phyloP scores from a whole-genome alignment of 2,329 filamentous ascomycete genomes.

The Xylariomycetidae sp. region DNA sequence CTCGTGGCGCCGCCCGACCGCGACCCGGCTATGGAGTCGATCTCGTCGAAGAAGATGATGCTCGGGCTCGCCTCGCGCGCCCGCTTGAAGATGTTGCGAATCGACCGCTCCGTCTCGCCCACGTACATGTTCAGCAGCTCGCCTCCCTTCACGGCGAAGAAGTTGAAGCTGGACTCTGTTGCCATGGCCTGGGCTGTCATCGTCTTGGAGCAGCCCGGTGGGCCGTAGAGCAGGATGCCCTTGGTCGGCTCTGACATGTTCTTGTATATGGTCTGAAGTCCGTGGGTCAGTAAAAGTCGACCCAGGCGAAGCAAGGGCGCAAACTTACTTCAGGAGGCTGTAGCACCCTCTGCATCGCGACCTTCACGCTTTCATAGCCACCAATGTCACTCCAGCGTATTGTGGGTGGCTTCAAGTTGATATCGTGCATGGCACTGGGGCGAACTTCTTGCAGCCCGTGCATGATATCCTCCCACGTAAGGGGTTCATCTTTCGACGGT shows the following conservation, averaged over 20 bases:
- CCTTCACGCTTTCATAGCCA: constrained; percentile 74
- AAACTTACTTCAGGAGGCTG: constrained; percentile 26
- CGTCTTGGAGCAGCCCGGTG: constrained; percentile 92
- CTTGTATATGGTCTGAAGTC: no score
- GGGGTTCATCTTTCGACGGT: constrained; percentile 11
- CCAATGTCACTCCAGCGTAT: constrained; percentile 86
- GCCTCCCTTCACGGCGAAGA: constrained; percentile 89
- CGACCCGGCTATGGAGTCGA: constrained; percentile 73
- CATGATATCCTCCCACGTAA: constrained; percentile 50
- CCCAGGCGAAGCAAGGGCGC: no score
- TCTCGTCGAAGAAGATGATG: constrained; percentile 97
- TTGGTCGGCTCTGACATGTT: constrained; percentile 59
- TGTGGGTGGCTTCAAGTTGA: constrained; percentile 82
- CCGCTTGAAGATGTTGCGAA: constrained; percentile 81
- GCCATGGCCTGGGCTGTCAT: constrained; percentile 87
- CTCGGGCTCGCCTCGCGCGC: constrained; percentile 81
- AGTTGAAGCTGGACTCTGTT: constrained; percentile 86
- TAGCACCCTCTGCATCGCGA: constrained; percentile 48
- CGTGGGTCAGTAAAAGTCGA: no score
- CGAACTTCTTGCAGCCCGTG: constrained; percentile 64
- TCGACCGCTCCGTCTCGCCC: constrained; percentile 82
- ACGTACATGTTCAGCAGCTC: constrained; percentile 97
- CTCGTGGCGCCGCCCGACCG: constrained; percentile 35
- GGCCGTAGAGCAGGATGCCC: constrained; percentile 84
- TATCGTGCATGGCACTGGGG: constrained; percentile 82